Evolutionary conservation across 352 stramenopile genomes (phyloP).

Genomic region (Thalassiosira mediterranea): DNA sequence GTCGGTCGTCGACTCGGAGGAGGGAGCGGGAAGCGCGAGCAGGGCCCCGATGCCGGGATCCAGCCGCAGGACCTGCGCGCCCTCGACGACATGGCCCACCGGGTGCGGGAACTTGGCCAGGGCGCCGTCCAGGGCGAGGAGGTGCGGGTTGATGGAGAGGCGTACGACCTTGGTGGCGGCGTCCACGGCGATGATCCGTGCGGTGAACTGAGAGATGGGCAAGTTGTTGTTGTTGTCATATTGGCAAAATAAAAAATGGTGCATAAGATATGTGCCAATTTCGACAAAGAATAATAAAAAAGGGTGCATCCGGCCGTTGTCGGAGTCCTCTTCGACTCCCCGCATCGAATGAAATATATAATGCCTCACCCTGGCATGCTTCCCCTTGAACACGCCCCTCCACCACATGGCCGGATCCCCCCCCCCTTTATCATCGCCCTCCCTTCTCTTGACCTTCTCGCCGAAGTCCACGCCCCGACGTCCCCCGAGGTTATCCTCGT

Average conservation of each 20-base stretch:
- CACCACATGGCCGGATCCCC: conserved; percentile 49
- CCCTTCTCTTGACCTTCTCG: conserved; percentile 14
- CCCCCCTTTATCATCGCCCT: conserved; percentile 3
- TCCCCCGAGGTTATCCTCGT: conserved; percentile 76
- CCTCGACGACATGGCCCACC: conserved; percentile 63
- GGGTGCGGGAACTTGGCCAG: conserved; percentile 29
- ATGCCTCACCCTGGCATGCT: conserved; percentile 51
- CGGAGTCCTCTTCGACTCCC: too few relatives aligned
- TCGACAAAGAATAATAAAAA: neutral
- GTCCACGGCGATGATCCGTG: conserved; percentile 81
- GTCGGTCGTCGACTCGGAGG: conserved; percentile 9
- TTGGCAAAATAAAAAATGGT: too few relatives aligned
- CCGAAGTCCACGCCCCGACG: conserved; percentile 29
- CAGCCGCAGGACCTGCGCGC: conserved; percentile 75
- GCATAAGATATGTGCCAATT: too few relatives aligned
- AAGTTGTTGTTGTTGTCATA: conserved; percentile 15
- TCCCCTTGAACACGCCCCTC: conserved; percentile 60
- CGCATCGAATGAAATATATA: too few relatives aligned
- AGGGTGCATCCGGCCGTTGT: too few relatives aligned
- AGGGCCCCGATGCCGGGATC: conserved; percentile 83
- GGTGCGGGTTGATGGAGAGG: conserved; percentile 73
- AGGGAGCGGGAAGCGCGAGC: conserved; percentile 56
- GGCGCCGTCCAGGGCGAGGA: conserved; percentile 57
- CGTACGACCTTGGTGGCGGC: conserved; percentile 78
- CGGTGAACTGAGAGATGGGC: conserved; percentile 56